Base-by-base conservation (phyloP, 2,329 filamentous ascomycete genomes). In the Drechslerella coelobrocha region DNA sequence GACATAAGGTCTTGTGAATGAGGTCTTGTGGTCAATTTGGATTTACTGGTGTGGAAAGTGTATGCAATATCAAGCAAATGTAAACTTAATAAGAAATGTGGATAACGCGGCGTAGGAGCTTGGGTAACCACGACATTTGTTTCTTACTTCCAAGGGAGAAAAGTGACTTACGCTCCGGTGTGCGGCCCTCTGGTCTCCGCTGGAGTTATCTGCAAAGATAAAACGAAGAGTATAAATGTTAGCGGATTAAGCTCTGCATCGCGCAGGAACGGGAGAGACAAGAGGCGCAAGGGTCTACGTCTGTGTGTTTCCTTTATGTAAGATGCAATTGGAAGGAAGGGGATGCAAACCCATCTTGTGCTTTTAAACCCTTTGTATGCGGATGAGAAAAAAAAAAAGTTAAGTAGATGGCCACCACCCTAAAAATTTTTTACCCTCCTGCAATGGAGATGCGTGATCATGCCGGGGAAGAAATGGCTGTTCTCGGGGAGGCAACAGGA, bases 1-100 rank as follows among this genome's bases (percentile, higher is more conserved):
- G 59, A 71, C 59, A 63, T 63, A 71, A 55, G 59, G 66, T 71
- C 66, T 71, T 71, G 66, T 71, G 59, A 60, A 71, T 71, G 53
- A 62, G 54, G 59, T 71, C 66, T 71, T 71, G 66, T 71, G 66
- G 59, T 63, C 66, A 62, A 63, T 45, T 63, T 57, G 59, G 48
- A 71, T 63, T 71, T 63, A 57, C 52, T 47, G 66, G 66, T 63
- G 62, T 69, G 66, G 59, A 53, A 71, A 50, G 66, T 50, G 63
- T 71, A 71, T 71, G 66, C 59, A 71, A 71, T 62, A 71, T 71
- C 54, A 71, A 61, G 53, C 34, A 50, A 61, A 69, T 14, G 65
- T 34, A 51, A 52, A 39, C 65, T 69, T 69, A 69, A 69, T 69
- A 69, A 53, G 52, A 52, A 69, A 69, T 57, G 65, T 62, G 65